A percentile compares a stretch with the other conserved stretches of the same genome.
Conservation (phyloP, 495 filamentous ascomycete species). For the Trichoderma virens region DNA sequence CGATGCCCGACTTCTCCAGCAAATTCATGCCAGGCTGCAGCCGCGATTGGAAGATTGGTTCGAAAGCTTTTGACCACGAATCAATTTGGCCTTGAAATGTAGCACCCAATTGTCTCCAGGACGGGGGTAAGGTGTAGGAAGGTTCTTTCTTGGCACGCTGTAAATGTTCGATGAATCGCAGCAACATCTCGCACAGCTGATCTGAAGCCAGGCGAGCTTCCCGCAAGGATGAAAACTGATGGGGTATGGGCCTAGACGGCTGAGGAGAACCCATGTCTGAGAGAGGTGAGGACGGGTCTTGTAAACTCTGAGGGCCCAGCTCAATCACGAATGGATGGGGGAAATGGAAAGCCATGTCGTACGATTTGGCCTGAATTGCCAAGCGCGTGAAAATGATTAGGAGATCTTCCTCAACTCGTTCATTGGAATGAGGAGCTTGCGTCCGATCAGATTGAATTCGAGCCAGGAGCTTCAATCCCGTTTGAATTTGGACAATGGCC, state of each 20-base stretch:
- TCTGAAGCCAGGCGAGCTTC: conserved; percentile 45
- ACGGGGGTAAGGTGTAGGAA: conserved; percentile 35
- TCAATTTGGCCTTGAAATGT: conserved; percentile 37
- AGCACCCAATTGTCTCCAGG: conserved; percentile 34
- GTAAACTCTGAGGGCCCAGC: conserved; percentile 27
- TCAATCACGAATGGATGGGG: conserved; percentile 48
- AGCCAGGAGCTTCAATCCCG: conserved; percentile 37
- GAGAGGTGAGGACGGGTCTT: conserved; percentile 28
- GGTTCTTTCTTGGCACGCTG: neutral
- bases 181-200: conserved; percentile 40
- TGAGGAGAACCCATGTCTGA: conserved; percentile 37
- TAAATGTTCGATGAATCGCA: conserved; percentile 43
- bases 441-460: conserved; percentile 32
- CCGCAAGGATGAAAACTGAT: conserved; percentile 35
- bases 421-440: conserved; percentile 30
- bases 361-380: conserved; percentile 51
- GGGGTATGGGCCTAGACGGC: conserved; percentile 36
- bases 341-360: conserved; percentile 54
- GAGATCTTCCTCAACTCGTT: conserved; percentile 48
- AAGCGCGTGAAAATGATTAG: conserved; percentile 50
- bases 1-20: conserved; percentile 46
- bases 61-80: conserved; percentile 44
- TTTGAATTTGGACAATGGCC: conserved; percentile 38
- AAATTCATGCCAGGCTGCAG: conserved; percentile 39
- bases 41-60: conserved; percentile 39